phyloP scores from a whole-genome alignment of 2,329 filamentous ascomycete genomes.

The Ophiosphaerella korrae region DNA sequence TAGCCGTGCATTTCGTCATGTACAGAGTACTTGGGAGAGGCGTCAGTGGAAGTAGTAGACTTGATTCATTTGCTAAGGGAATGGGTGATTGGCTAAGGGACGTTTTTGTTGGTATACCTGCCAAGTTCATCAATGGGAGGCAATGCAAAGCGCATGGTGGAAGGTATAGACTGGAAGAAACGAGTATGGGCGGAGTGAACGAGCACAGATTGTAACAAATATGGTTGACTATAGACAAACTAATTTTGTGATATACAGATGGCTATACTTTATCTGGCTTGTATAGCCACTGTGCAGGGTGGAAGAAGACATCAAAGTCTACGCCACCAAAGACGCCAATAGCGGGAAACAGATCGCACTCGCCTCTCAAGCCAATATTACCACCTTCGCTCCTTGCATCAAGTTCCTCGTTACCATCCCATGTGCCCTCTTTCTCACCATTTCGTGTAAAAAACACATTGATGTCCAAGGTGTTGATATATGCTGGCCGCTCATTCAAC shows the following conservation, averaged over 20 bases:
- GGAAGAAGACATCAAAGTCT: conserved; percentile 70
- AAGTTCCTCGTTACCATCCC: conserved; percentile 77
- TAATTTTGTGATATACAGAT: not conserved
- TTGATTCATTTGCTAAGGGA: conserved; percentile 60
- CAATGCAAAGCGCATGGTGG: conserved; percentile 5
- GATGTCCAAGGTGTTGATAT: conserved; percentile 50
- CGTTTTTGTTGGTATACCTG: conserved; percentile 50
- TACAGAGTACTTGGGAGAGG: conserved; percentile 46
- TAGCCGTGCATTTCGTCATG: conserved; percentile 45
- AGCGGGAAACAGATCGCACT: conserved; percentile 71
- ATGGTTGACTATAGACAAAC: not conserved
- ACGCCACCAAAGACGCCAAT: conserved; percentile 74
- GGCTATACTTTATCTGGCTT: conserved; percentile 24
- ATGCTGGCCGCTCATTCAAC: conserved; percentile 34
- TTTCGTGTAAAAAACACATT: conserved; percentile 74
- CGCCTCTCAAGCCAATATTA: conserved; percentile 70
- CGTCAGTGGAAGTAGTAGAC: conserved; percentile 54
- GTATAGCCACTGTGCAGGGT: conserved; percentile 63
- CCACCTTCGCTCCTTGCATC: conserved; percentile 67
- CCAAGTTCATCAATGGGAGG: conserved; percentile 32
- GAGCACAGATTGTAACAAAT: not conserved
- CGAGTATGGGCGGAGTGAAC: not conserved
- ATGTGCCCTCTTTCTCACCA: conserved; percentile 63
- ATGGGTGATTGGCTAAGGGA: conserved; percentile 59
- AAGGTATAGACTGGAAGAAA: conserved; percentile 7